phyloP scores from a whole-genome alignment of 2,329 filamentous ascomycete genomes.

The Penicillium sumatraense region DNA sequence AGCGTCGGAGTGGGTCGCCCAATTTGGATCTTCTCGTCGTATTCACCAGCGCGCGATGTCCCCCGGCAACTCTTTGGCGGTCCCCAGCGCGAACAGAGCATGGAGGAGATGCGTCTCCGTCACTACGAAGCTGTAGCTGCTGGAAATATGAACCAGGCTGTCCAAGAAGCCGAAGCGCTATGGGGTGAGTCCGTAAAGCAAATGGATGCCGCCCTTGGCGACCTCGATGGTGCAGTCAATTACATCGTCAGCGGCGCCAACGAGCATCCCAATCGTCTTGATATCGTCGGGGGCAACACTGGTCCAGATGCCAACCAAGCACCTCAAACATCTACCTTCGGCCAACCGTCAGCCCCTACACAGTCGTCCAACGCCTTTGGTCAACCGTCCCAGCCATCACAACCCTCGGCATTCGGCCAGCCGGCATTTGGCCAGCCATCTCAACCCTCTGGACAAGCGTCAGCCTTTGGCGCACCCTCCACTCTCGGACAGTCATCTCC shows the following conservation, averaged over 20 bases:
- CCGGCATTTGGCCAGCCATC: conserved; percentile 17
- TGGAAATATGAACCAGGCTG: conserved; percentile 62
- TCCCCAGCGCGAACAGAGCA: conserved; percentile 77
- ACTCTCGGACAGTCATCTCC: conserved; percentile 34
- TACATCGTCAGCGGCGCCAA: conserved; percentile 70
- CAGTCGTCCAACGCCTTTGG: conserved; percentile 7
- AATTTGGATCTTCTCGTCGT: conserved; percentile 84
- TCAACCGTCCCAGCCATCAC: conserved; percentile 12
- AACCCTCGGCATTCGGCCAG: conserved; percentile 27
- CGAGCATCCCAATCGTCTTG: conserved; percentile 75
- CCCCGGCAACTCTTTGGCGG: conserved; percentile 86
- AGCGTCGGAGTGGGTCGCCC: conserved; percentile 67
- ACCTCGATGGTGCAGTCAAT: conserved; percentile 72
- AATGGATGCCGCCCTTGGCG: conserved; percentile 70
- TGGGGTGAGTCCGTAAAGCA: conserved; percentile 70
- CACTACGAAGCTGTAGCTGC: conserved; percentile 69
- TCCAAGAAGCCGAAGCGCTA: conserved; percentile 58
- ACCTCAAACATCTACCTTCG: neutral
- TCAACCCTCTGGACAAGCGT: conserved; percentile 33
- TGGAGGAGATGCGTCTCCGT: conserved; percentile 78
- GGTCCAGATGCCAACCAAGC: conserved; percentile 19
- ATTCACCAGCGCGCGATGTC: conserved; percentile 75
- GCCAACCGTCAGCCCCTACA: conserved; percentile 1
- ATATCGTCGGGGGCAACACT: conserved; percentile 50
- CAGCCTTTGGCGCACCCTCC: conserved; percentile 30